These are phyloP conservation scores for Papilionanthe hybrid DNA, from an alignment of 116 monocot species.

Conservation along the genomic window DNA sequence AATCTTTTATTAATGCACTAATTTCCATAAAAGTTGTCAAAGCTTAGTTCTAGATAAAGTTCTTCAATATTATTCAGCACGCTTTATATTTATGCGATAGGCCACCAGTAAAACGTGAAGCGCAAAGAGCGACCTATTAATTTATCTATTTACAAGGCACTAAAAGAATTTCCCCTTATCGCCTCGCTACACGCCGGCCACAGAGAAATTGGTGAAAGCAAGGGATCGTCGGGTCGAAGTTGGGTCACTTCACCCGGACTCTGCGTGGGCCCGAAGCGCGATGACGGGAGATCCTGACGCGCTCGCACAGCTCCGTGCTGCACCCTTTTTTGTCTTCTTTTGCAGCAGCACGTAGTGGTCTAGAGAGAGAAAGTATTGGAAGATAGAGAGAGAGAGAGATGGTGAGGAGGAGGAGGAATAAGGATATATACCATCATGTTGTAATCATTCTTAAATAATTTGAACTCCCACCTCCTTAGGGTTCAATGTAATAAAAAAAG, in stretches of 20 bases:
- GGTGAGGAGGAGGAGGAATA: neutral
- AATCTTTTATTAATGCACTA: too few species aligned
- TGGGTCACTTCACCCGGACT: conserved; percentile 9
- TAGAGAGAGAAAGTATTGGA: conserved; percentile 8
- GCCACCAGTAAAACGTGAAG: too few species aligned
- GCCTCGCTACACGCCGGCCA: conserved; percentile 3
- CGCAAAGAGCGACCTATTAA: too few species aligned
- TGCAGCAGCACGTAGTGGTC: neutral
- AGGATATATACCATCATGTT: conserved; percentile 11
- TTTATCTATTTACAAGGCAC: too few species aligned
- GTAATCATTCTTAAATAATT: conserved; percentile 16
- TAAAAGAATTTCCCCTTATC: neutral
- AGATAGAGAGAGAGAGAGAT: conserved; percentile 11
- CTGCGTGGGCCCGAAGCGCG: neutral
- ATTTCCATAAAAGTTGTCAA: too few species aligned
- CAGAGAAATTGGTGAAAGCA: conserved; percentile 9
- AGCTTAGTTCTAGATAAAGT: too few species aligned
- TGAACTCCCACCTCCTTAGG: conserved; percentile 12
- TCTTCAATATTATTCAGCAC: too few species aligned
- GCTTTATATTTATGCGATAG: too few species aligned
- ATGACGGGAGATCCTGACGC: conserved; percentile 1
- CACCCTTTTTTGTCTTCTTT: conserved; percentile 10
- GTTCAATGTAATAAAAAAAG: conserved; percentile 6
- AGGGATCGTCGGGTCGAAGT: conserved; percentile 9
- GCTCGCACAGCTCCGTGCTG: conserved; percentile 3